Evolutionary conservation across 225 moss, liverwort and hornwort genomes (phyloP).

Genomic region (Lunularia cruciata): DNA sequence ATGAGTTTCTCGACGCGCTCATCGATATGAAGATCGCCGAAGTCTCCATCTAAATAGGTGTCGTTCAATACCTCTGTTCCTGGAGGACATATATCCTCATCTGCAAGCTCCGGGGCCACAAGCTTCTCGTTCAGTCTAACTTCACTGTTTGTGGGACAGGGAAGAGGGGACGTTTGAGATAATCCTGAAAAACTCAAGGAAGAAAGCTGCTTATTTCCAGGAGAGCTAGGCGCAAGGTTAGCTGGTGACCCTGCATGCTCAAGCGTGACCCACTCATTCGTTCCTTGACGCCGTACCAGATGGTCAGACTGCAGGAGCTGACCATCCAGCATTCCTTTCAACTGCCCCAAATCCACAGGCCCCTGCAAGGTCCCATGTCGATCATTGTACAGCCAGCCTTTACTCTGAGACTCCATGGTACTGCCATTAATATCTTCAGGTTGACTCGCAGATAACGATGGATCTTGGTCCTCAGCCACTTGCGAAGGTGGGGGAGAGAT

Average conservation of each 20-base stretch:
- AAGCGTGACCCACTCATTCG: conserved; percentile 43
- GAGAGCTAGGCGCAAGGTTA: conserved; percentile 6
- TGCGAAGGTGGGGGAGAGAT: conserved; percentile 19
- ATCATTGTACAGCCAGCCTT: conserved; percentile 46
- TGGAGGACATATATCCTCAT: conserved; percentile 35
- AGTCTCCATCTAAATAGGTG: conserved; percentile 27
- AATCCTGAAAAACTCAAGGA: conserved; percentile 20
- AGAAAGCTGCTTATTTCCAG: conserved; percentile 12
- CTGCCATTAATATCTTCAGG: conserved; percentile 8
- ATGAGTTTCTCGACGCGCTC: conserved; percentile 94
- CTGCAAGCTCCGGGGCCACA: conserved; percentile 18
- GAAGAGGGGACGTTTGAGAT: conserved; percentile 6
- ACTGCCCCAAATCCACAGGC: conserved; percentile 42
- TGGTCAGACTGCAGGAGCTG: conserved; percentile 51
- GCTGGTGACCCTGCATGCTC: conserved; percentile 36
- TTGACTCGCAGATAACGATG: conserved; percentile 16
- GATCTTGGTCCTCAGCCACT: conserved; percentile 3
- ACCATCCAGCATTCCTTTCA: conserved; percentile 24
- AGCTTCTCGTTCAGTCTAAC: conserved; percentile 1
- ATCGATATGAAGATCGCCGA: conserved; percentile 73
- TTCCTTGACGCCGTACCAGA: conserved; percentile 42
- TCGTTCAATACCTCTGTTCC: conserved; percentile 29
- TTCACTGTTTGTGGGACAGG: neutral
- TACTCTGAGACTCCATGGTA: conserved; percentile 21
- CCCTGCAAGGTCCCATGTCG: conserved; percentile 43